Evolutionary conservation across 352 stramenopile species (phyloP).

Genomic region (Thraustochytrium aureum): DNA sequence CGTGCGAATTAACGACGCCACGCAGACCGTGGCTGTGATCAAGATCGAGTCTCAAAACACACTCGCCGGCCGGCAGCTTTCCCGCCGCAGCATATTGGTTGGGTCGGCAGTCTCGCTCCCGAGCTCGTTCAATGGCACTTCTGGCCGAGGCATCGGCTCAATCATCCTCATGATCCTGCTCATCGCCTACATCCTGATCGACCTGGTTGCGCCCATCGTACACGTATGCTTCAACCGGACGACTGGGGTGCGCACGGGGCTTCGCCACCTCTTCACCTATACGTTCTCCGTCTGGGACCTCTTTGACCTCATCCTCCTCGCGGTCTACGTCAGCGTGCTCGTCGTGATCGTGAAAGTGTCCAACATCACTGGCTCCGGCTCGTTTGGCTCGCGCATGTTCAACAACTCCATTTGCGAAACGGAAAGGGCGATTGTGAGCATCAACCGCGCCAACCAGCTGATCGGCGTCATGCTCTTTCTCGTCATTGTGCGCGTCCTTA

Average conservation of each 20-base stretch:
- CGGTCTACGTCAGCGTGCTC: conserved; percentile 18
- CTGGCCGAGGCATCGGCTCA: background rate
- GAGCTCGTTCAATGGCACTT: background rate
- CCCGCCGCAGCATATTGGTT: background rate
- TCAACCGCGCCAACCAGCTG: conserved; percentile 8
- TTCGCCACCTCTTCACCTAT: conserved; percentile 30
- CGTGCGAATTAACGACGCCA: background rate
- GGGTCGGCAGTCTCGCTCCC: background rate
- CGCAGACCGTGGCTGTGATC: background rate
- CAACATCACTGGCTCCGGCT: background rate
- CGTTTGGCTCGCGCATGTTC: background rate
- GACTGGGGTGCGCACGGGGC: background rate
- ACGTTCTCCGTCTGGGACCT: conserved; percentile 13
- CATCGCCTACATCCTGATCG: background rate
- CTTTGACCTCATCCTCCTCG: conserved; percentile 18
- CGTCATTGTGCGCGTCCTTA: conserved; percentile 15
- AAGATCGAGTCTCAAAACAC: conserved; percentile 8
- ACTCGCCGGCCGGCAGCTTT: background rate
- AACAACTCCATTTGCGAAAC: background rate
- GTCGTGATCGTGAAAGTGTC: background rate
- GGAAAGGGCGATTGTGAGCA: background rate
- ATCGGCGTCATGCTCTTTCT: conserved; percentile 5
- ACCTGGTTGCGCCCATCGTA: background rate
- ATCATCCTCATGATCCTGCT: background rate
- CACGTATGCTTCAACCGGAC: background rate